Base-by-base conservation (phyloP, 805 yeast genomes). In the Nakazawaea populi region DNA sequence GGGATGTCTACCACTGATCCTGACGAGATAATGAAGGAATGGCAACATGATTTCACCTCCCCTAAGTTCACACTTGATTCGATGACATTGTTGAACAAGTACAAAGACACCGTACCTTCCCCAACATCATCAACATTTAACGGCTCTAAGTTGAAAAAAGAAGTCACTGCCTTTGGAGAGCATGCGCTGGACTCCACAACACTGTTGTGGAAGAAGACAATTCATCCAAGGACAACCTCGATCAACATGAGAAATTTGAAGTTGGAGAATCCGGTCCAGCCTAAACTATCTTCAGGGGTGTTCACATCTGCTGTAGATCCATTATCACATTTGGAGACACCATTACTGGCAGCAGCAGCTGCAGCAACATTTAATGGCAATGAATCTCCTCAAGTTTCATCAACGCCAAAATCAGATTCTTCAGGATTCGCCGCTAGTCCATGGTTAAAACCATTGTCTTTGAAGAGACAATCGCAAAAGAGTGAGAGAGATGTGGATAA, bases 51-150 rank as follows among this genome's bases (percentile, higher is more conserved):
- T 6, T 56, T 64, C 32, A 68, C 76, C 6, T 24, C 54, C 1
- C 68, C 70, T 0, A 64, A 73, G 47, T 55, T 66, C 27, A 73
- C 68, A 42, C 55, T 76, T 6, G 76, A 73, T 44, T 63, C 73
- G 0, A 58, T 75, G 47, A 64, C 65, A 58, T 37, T 68, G 58
- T 54, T 69, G 52, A 56, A 71, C 59, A 63, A 72, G 59, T 57
- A 75, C 69, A 35, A 71, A 37, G 43, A 37, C 6, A 35, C 14
- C 8, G 30, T 28, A 18, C 12, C 35, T 30, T 6, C 35, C 6
- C 11, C 42, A n/a, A 31, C 52, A 5, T 58, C 66, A 8, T 55
- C 71, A 8, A 69, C 74, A 47, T 10, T 58, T 57, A 14, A 61
- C 68, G 5, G 60, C n/a, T 12, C 34, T 3, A 52, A 45, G 24